Base-by-base conservation (phyloP, 306 rosid species). In the Acmispon strigosus region DNA sequence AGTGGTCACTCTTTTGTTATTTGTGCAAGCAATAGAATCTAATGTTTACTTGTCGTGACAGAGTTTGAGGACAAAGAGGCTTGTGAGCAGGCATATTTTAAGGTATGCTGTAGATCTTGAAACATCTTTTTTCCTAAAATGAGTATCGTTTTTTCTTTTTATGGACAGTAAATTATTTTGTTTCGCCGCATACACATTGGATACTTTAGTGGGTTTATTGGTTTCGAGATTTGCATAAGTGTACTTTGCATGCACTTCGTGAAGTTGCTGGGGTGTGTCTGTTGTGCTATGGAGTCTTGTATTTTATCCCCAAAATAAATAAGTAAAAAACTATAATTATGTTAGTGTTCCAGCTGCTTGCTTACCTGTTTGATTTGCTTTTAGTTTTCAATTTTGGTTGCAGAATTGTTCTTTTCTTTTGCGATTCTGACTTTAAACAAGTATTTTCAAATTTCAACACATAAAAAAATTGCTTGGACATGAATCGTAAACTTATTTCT, bases 1-100 rank as follows among this genome's bases (percentile, higher is more conserved):
- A 7, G 58, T 73, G 62, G 6, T 65, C 44, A 45, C 20, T 49
- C 16, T 57, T 20, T 29, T 34, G 69, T 19, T 78, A n/a, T 73
- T 41, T 42, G 16, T 60, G 62, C 44, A 47, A 61, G 44, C 68
- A 62, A 73, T 19, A 41, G 15, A 53, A 34, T 73, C 71, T 80
- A 52, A 82, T 79, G 51, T 61, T 76, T 76, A 24, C 74, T 51
- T 18, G 1, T 64, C 29, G 47, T 70, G 74, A 65, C 97, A 94
- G 95, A 91, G 81, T 94, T 94, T 78, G 99, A 94, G 73, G 79
- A 81, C 52, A 70, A 65, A 39, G 82, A 62, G 63, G 82, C 96
- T 27, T 94, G 99, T 76, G 97, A 94, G 80, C 87, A 87, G 63
- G 96, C 99, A 51, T 94, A 91, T 87, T 94, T 83, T 70, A 94